phyloP scores from a whole-genome alignment of 192 early-diverging fungal species.

The Chytriomyces sp. region DNA sequence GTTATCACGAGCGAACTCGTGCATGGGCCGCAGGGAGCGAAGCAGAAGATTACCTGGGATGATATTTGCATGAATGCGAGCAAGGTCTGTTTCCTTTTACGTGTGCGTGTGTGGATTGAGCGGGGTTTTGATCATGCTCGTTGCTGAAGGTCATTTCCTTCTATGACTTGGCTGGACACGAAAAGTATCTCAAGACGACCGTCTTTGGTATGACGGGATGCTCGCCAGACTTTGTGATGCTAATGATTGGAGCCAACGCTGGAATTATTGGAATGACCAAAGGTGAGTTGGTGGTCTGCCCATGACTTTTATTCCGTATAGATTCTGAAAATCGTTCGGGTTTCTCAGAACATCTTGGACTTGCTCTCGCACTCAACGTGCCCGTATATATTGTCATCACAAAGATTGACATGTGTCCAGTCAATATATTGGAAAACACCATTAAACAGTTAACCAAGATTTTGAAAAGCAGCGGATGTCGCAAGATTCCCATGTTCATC shows the following conservation, averaged over 20 bases:
- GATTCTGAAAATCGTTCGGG: slow-evolving; percentile 9
- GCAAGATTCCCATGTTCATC: slow-evolving; percentile 90
- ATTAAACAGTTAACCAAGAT: slow-evolving; percentile 82
- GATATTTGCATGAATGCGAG: slow-evolving; percentile 74
- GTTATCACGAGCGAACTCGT: slow-evolving; percentile 64
- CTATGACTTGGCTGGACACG: slow-evolving; percentile 87
- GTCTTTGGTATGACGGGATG: slow-evolving; percentile 88
- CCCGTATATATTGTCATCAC: slow-evolving; percentile 85
- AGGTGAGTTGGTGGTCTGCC: slow-evolving; percentile 18
- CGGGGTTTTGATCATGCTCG: slow-evolving; percentile 1
- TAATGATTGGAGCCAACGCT: slow-evolving; percentile 71
- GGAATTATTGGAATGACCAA: slow-evolving; percentile 90
- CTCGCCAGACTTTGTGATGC: slow-evolving; percentile 85
- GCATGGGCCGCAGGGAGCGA: slow-evolving; percentile 26
- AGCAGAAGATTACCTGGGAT: slow-evolving; percentile 75
- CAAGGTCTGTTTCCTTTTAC: slow-evolving; percentile 68
- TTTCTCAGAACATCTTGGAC: slow-evolving; percentile 69
- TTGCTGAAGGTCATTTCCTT: slow-evolving; percentile 70
- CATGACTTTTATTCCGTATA: background rate
- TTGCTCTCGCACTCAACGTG: slow-evolving; percentile 77
- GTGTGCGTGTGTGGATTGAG: too few species aligned
- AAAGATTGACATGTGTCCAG: slow-evolving; percentile 93
- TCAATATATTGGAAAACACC: slow-evolving; percentile 79
- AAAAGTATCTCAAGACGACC: slow-evolving; percentile 88
- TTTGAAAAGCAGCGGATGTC: slow-evolving; percentile 84